Evolutionary conservation across 495 filamentous ascomycete species (phyloP).

Genomic region (Penicillium atrosanguineum): DNA sequence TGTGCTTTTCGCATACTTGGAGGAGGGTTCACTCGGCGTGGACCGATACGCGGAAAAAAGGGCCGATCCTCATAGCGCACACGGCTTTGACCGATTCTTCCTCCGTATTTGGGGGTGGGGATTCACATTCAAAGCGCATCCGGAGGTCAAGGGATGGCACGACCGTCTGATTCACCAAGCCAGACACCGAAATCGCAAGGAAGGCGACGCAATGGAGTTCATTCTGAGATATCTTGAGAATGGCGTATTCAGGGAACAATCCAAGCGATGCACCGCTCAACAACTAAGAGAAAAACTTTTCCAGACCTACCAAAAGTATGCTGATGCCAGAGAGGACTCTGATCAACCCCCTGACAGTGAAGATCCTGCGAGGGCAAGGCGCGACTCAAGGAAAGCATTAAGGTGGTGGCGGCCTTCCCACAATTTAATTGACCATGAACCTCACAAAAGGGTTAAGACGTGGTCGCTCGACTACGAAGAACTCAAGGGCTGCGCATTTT

Average conservation of each 20-base stretch:
- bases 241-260: constrained; percentile 4
- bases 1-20: constrained; percentile 31
- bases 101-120: constrained; percentile 7
- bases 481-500: constrained; percentile 28
- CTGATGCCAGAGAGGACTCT: too few relatives aligned
- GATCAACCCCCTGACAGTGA: too few relatives aligned
- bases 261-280: neutral
- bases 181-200: constrained; percentile 10
- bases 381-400: too few relatives aligned
- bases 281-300: neutral
- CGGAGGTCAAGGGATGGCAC: constrained; percentile 26
- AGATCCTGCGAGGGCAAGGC: too few relatives aligned
- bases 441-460: neutral
- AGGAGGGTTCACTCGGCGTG: constrained; percentile 27
- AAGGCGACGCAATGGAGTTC: constrained; percentile 16
- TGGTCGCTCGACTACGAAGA: neutral
- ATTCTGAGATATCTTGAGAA: constrained; percentile 3
- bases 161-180: constrained; percentile 21
- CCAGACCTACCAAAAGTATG: constrained; percentile 8
- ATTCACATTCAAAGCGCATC: constrained; percentile 19
- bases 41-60: constrained; percentile 21
- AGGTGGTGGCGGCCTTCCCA: too few relatives aligned
- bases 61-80: constrained; percentile 10
- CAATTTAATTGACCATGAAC: too few relatives aligned
- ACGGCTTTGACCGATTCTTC: constrained; percentile 31